phyloP scores from a whole-genome alignment of 805 yeast species.

The Candida anglica region DNA sequence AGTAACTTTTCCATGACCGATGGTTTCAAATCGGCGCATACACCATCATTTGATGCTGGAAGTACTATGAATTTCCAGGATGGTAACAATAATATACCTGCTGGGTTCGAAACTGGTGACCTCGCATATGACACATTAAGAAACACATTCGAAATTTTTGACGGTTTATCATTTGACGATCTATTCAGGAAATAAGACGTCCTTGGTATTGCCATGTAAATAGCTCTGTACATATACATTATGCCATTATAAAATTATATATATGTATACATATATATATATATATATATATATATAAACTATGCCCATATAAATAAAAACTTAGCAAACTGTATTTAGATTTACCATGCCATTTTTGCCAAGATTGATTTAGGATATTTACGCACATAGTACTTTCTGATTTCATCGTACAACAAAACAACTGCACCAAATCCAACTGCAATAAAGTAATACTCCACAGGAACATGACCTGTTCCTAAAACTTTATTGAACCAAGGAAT shows the following conservation, averaged over 20 bases:
- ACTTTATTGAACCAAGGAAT: slow-evolving; percentile 34
- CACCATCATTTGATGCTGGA: too few relatives aligned
- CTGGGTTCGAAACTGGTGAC: too few relatives aligned
- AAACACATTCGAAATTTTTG: too few relatives aligned
- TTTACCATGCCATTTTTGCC: slow-evolving; percentile 42
- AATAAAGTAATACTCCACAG: slow-evolving; percentile 44
- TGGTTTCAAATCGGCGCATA: too few relatives aligned
- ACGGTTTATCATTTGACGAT: too few relatives aligned
- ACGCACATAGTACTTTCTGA: slow-evolving; percentile 34
- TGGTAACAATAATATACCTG: too few relatives aligned
- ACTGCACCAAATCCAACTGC: slow-evolving; percentile 42
- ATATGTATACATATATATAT: not conserved
- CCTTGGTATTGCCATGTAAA: too few relatives aligned
- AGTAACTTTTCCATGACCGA: not conserved
- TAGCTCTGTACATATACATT: too few relatives aligned
- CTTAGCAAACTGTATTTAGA: too few relatives aligned
- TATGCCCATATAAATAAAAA: not conserved
- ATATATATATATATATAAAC: not conserved
- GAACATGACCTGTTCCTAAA: slow-evolving; percentile 34
- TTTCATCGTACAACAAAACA: slow-evolving; percentile 40
- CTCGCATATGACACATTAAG: too few relatives aligned
- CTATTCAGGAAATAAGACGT: too few relatives aligned
- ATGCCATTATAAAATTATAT: not conserved
- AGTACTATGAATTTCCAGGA: too few relatives aligned
- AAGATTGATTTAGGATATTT: slow-evolving; percentile 31